Evolutionary conservation across 257 asterid genomes (phyloP).

Genomic region (Petunia secreta): DNA sequence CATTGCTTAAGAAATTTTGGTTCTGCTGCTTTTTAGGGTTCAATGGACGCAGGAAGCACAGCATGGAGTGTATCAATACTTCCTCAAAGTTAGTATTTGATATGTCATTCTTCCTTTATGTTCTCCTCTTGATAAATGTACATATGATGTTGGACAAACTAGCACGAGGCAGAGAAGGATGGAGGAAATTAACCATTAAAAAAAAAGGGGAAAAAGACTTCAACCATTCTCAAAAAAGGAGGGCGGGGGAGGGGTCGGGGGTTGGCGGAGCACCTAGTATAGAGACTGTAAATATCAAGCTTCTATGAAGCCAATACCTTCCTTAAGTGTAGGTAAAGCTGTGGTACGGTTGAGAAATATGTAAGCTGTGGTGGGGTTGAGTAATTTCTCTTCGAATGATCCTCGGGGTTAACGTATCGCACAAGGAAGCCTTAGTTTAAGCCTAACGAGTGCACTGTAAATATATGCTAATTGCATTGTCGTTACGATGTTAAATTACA

Average conservation of each 20-base stretch:
- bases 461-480: background rate
- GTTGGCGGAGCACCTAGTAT: too few relatives aligned
- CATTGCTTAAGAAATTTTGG: background rate
- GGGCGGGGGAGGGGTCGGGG: too few relatives aligned
- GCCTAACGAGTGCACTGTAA: constrained; percentile 4
- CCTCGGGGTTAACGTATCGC: background rate
- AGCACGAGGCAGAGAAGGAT: background rate
- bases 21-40: constrained; percentile 48
- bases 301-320: background rate
- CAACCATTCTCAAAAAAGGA: too few relatives aligned
- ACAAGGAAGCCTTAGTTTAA: background rate
- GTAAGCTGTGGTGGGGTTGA: constrained; percentile 1
- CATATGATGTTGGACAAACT: background rate
- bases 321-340: constrained; percentile 3
- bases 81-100: constrained; percentile 65
- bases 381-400: background rate
- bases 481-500: background rate
- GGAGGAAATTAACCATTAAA: background rate
- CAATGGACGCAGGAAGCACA: constrained; percentile 67
- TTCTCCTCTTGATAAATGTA: background rate
- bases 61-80: constrained; percentile 84
- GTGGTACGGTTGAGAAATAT: background rate
- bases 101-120: background rate
- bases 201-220: background rate
- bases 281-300: background rate